Base-by-base conservation (phyloP, 768 basidiomycete genomes). In the Suillus decipiens region DNA sequence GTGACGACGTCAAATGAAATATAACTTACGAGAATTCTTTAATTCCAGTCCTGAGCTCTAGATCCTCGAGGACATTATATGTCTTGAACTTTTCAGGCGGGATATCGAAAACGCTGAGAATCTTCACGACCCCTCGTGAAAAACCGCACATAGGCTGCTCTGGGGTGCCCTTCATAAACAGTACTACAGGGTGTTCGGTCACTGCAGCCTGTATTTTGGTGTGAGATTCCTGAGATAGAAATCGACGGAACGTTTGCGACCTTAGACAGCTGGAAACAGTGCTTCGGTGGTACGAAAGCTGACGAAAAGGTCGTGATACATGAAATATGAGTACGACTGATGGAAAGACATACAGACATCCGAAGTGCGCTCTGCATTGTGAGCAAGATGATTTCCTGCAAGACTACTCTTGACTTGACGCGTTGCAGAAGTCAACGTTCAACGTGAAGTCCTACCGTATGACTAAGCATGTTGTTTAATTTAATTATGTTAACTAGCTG, bases 91-190 rank as follows among this genome's bases (percentile, higher is more conserved):
- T 95, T 72, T 92, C 89, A 1, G 78, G 65, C 0, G 90, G 85
- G 0, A 98, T 93, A 31, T 88, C 88, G 48, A 96, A 90, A 43
- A 93, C 75, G 55, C 93, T 92, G 58, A 99, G 82, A 54, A 98
- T 87, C 74, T 98, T 96, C 36, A 95, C 84, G 0, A 90, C 95
- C 0, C 96, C 96, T 58, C 96, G 85, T 19, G 95, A 97, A 84
- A 99, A 99, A 14, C 96, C 96, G 65, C 96, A 99, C 69, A 95
- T 88, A 2, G 96, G 96, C 7, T 81, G 73, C 28, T 87, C 82
- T 0, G 92, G 94, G 17, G 90, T 94, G 11, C 97, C 97, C 74
- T 99, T 99, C 96, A 99, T 99, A 80, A 99, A 99, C 5, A 99
- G 80, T 1, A 99, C 97, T 7, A 99, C 84, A 0, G 95, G 95